Base-by-base conservation (phyloP, 2,329 filamentous ascomycete species). In the Curvularia sp. region DNA sequence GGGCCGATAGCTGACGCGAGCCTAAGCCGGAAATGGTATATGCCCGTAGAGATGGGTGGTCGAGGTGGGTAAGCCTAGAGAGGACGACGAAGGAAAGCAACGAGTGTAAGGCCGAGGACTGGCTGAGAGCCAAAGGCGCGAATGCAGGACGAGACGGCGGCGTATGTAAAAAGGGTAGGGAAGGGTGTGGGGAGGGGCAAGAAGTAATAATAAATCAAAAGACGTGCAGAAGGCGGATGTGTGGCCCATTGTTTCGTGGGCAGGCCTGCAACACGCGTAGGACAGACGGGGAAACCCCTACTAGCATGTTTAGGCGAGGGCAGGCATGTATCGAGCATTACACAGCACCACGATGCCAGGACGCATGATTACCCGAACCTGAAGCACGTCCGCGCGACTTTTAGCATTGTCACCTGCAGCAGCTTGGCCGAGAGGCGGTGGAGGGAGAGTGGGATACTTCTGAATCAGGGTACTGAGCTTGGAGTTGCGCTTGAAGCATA, bases 181-280 rank as follows among this genome's bases (percentile, higher is more conserved):
- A 66, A 67, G 66, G 58, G 58, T 64, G 69, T 69, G 74, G 72
- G 71, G 70, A 67, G 60, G 55, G 65, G 67, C 59, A 61, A 72
- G 60, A 61, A 58, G 57, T 67, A 67, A 68, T 68, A 69, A 64
- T 74, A 72, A 72, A 72, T 72, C 73, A 69, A 69, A 65, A 65
- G 66, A 65, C 68, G 63, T 61, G 42, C 58, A 61, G 63, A 67
- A 60, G 65, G 67, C 70, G 71, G 71, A 67, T 56, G 46, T 68
- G 66, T 64, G 64, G 64, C 55, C 65, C 70, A 45, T 70, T 75
- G 69, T 75, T 69, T 70, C 70, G 71, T 70, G 71, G 64, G 63
- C 64, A 49, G 60, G 59, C 61, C 66, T 73, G 72, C 65, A 70
- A 65, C 52, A 72, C 66, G 69, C 73, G 70, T 72, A 68, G 64